Conservation (phyloP, 2,329 filamentous ascomycete genomes). For the Apiospora hydei region DNA sequence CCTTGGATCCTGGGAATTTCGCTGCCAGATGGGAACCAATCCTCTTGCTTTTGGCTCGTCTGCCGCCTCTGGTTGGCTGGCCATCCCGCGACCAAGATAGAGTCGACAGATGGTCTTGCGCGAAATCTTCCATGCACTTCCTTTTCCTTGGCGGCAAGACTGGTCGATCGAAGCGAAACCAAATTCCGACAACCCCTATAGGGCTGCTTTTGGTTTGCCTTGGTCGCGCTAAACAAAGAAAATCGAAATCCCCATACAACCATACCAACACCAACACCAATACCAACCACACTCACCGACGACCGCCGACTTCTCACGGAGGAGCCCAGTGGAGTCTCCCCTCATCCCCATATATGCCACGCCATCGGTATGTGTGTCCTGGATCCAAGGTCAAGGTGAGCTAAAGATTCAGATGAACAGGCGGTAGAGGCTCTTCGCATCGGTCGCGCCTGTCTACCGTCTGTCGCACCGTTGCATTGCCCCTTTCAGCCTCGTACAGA, state of each 20-base stretch:
- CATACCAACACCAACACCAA: neutral
- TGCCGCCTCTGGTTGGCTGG: conserved; percentile 18
- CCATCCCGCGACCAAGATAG: conserved; percentile 6
- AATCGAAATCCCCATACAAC: conserved; percentile 5
- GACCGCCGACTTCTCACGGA: conserved; percentile 18
- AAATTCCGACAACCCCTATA: conserved; percentile 1
- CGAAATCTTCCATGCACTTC: conserved; percentile 21
- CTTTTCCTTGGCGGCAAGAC: conserved; percentile 11
- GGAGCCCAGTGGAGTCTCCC: conserved; percentile 13
- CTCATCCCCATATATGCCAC: conserved; percentile 21
- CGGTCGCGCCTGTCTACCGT: neutral
- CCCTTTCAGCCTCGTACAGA: conserved; percentile 14
- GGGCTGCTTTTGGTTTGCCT: conserved; percentile 7
- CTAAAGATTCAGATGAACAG: conserved; percentile 20
- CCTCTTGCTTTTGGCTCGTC: neutral
- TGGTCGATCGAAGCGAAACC: conserved; percentile 2
- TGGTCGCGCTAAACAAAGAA: neutral
- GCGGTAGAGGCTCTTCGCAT: neutral
- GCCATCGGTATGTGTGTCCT: conserved; percentile 18
- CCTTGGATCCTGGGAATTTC: conserved; percentile 5
- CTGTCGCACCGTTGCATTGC: conserved; percentile 7
- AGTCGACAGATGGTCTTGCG: conserved; percentile 12
- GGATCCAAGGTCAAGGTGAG: neutral
- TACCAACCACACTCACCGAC: conserved; percentile 12
- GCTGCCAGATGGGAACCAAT: conserved; percentile 20